These are phyloP conservation scores for Alternaria triticina DNA, from an alignment of 2,329 filamentous ascomycete genomes.

Conservation along the genomic window DNA sequence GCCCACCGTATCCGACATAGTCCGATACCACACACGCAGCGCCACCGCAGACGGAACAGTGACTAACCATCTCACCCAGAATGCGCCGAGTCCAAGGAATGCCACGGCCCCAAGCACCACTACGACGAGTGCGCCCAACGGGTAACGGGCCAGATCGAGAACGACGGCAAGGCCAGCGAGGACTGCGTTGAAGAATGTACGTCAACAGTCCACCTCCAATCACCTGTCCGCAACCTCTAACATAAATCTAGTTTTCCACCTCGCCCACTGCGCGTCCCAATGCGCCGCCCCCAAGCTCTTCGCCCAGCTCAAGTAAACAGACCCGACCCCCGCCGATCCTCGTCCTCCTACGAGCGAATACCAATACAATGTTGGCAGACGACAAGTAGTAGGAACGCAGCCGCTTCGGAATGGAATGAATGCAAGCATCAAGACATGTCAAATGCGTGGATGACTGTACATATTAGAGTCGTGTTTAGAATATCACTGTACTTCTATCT, in stretches of 20 bases:
- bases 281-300: conserved; percentile 98
- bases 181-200: conserved; percentile 99
- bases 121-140: conserved; percentile 98
- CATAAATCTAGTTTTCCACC: conserved; percentile 84
- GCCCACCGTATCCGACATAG: not conserved
- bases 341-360: conserved; percentile 18
- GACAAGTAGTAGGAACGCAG: conserved; percentile 22
- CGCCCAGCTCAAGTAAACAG: conserved; percentile 81
- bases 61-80: conserved; percentile 62
- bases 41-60: conserved; percentile 1
- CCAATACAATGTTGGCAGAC: conserved; percentile 7
- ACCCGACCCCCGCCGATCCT: conserved; percentile 9
- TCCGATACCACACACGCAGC: not conserved
- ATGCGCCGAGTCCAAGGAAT: conserved; percentile 85
- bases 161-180: conserved; percentile 79
- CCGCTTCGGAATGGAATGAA: conserved; percentile 27
- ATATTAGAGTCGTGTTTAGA: conserved; percentile 47
- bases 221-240: conserved; percentile 6
- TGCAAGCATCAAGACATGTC: conserved; percentile 30
- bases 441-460: conserved; percentile 39
- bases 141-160: conserved; percentile 74
- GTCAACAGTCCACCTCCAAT: conserved; percentile 51
- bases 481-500: conserved; percentile 44
- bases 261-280: conserved; percentile 89
- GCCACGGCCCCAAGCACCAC: conserved; percentile 92